These are phyloP conservation scores for Linum trigynum DNA, from an alignment of 345 rosid genomes.

Conservation along the genomic window DNA sequence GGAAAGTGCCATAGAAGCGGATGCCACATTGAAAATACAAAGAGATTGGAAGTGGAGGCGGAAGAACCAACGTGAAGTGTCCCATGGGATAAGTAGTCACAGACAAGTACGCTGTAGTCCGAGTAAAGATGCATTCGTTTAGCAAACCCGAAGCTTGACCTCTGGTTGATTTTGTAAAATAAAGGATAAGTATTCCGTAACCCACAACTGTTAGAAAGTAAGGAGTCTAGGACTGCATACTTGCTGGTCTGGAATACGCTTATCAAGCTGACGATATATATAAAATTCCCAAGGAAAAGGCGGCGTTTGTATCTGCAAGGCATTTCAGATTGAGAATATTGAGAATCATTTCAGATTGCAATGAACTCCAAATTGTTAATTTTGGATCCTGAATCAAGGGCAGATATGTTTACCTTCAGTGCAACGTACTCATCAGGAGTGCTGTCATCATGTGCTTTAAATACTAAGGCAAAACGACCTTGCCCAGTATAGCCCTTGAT, in stretches of 20 bases:
- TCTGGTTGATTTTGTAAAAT: constrained; percentile 37
- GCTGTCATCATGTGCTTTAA: constrained; percentile 54
- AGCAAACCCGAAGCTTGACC: constrained; percentile 76
- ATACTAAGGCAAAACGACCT: constrained; percentile 90
- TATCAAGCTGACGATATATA: constrained; percentile 90
- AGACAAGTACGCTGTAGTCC: constrained; percentile 77
- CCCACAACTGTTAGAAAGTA: constrained; percentile 11
- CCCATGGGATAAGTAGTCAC: constrained; percentile 72
- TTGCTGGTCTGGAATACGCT: constrained; percentile 47
- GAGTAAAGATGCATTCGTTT: constrained; percentile 57
- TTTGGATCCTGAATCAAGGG: not conserved
- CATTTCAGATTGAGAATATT: not conserved
- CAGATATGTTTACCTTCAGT: constrained; percentile 43
- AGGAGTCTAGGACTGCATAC: constrained; percentile 32
- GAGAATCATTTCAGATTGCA: too few relatives aligned
- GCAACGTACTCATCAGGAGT: constrained; percentile 81
- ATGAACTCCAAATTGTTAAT: not conserved
- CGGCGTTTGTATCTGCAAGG: constrained; percentile 80
- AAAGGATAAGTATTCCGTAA: constrained; percentile 9
- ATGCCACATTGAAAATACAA: not conserved
- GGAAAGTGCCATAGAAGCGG: not conserved
- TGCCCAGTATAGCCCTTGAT: constrained; percentile 95
- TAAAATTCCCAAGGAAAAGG: constrained; percentile 94
- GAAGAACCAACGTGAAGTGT: constrained; percentile 63
- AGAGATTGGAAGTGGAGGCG: not conserved